Percentiles rank a stretch among this genome's conserved stretches.
Conservation (phyloP, 805 yeast species). For the Cyberlindnera mrakii region DNA sequence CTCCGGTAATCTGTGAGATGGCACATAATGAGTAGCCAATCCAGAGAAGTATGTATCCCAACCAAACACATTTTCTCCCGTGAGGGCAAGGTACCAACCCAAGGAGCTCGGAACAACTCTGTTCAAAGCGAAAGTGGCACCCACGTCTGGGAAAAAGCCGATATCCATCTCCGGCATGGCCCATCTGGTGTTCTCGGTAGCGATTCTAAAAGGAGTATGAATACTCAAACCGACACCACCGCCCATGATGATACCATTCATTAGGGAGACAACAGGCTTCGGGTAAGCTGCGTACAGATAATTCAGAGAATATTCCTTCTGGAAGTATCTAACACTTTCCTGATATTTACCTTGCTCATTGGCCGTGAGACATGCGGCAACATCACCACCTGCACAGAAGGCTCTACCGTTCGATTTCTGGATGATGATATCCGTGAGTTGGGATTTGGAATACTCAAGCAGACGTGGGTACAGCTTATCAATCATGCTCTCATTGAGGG, state of each 20-base stretch:
- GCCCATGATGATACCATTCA: constrained; percentile 95
- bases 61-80: constrained; percentile 76
- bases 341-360: constrained; percentile 42
- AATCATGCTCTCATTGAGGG: constrained; percentile 75
- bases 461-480: constrained; percentile 64
- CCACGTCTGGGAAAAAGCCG: constrained; percentile 96
- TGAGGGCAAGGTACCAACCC: constrained; percentile 81
- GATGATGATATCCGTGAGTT: constrained; percentile 56
- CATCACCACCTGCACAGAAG: constrained; percentile 96
- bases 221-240: constrained; percentile 93
- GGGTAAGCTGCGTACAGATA: constrained; percentile 73
- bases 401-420: constrained; percentile 57
- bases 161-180: constrained; percentile 99
- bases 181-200: constrained; percentile 84
- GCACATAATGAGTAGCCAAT: constrained; percentile 85
- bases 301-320: constrained; percentile 75
- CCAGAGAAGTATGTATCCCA: constrained; percentile 79
- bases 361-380: constrained; percentile 65
- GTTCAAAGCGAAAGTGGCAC: constrained; percentile 84
- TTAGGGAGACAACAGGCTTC: constrained; percentile 80
- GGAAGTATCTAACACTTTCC: constrained; percentile 61
- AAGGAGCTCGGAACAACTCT: constrained; percentile 67
- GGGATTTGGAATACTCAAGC: constrained; percentile 68
- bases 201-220: constrained; percentile 88
- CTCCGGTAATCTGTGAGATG: constrained; percentile 54